Percentiles rank a stretch among this genome's conserved stretches.
Conservation (phyloP, 192 early-diverging fungal species). For the Backusella tuberculispora region DNA sequence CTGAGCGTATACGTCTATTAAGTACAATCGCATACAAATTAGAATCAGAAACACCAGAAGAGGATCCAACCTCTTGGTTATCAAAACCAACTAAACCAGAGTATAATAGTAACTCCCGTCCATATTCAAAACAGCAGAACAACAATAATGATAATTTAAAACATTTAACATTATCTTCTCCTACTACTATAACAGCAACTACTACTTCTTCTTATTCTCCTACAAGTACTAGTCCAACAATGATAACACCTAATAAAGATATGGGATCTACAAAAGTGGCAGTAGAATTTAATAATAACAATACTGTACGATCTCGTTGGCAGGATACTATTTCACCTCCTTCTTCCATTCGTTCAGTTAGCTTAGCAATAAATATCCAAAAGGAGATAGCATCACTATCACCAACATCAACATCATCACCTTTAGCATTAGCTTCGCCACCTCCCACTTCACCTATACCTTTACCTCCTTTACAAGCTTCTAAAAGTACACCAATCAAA, state of each 20-base stretch:
- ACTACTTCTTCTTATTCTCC: not conserved
- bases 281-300: not conserved
- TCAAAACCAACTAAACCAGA: not conserved
- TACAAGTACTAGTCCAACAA: not conserved
- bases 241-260: not conserved
- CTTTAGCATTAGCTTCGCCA: not conserved
- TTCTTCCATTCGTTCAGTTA: constrained; percentile 12
- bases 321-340: constrained; percentile 13
- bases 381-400: not conserved
- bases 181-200: not conserved
- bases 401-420: not conserved
- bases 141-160: not conserved
- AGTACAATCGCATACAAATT: constrained; percentile 22
- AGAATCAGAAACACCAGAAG: constrained; percentile 18
- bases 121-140: not conserved
- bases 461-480: constrained; percentile 3
- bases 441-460: constrained; percentile 9
- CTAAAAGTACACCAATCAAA: constrained; percentile 23
- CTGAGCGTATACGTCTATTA: constrained; percentile 32
- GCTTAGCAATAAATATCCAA: constrained; percentile 13
- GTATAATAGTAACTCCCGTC: not conserved
- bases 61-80: not conserved
- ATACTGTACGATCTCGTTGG: not conserved
- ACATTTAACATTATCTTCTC: not conserved
- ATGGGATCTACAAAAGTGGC: not conserved